Evolutionary conservation across 768 basidiomycete genomes (phyloP).

Genomic region (Daedalea quercina): DNA sequence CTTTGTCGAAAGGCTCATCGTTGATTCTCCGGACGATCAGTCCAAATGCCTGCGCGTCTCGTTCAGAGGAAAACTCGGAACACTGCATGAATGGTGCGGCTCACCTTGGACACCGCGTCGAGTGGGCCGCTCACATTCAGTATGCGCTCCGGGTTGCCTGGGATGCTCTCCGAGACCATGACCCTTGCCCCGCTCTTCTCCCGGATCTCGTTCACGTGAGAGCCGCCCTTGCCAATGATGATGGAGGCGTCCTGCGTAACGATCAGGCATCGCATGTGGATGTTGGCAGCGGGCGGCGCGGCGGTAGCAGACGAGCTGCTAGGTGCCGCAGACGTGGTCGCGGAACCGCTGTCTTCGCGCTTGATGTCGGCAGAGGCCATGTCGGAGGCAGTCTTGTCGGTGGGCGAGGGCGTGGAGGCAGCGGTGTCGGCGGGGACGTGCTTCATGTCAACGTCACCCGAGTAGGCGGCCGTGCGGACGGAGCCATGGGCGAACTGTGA

Average conservation of each 20-base stretch:
- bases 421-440: conserved; percentile 38
- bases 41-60: conserved; percentile 75
- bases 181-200: conserved; percentile 96
- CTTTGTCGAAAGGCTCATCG: conserved; percentile 96
- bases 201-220: conserved; percentile 97
- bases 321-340: conserved; percentile 44
- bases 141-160: conserved; percentile 98
- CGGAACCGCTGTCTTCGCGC: conserved; percentile 32
- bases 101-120: conserved; percentile 96
- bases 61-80: not conserved
- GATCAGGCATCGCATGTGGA: conserved; percentile 97
- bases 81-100: conserved; percentile 16
- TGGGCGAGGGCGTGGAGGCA: conserved; percentile 54
- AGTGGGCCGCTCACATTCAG: conserved; percentile 93
- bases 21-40: conserved; percentile 98
- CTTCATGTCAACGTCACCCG: conserved; percentile 61
- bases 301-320: conserved; percentile 40
- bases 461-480: conserved; percentile 27
- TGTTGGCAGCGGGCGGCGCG: conserved; percentile 68
- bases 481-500: conserved; percentile 34
- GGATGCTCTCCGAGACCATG: conserved; percentile 97
- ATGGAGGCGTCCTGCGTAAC: conserved; percentile 99
- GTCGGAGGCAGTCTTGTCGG: conserved; percentile 32
- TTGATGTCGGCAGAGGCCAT: conserved; percentile 19
- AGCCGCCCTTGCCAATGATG: conserved; percentile 94